Percentiles rank a stretch among this genome's conserved stretches.
Evolutionary conservation across 257 asterid species (phyloP).

Genomic region (Solanum clarkiae): DNA sequence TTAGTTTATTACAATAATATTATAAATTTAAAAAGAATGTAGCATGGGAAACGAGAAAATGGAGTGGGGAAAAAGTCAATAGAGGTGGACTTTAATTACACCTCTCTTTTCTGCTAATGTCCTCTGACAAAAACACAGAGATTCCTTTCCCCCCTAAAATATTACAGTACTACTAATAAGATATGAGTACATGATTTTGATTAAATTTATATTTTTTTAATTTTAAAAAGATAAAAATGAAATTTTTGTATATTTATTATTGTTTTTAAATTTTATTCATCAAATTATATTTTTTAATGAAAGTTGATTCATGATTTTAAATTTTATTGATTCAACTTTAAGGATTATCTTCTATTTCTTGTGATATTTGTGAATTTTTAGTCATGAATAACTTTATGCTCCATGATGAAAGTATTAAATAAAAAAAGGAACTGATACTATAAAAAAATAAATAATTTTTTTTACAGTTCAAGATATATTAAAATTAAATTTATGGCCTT

Average conservation of each 20-base stretch:
- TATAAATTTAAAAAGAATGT: background rate
- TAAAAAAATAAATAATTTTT: too few relatives aligned
- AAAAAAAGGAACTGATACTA: too few relatives aligned
- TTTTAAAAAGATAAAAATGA: background rate
- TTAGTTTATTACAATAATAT: too few relatives aligned
- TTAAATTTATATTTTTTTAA: background rate
- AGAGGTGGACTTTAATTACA: conserved; percentile 31
- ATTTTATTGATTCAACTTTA: too few relatives aligned
- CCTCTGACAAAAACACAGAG: conserved; percentile 30
- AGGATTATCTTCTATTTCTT: too few relatives aligned
- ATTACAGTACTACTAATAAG: background rate
- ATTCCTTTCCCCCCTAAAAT: conserved; percentile 27
- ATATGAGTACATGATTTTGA: background rate
- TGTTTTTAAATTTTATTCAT: background rate
- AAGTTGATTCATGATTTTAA: background rate
- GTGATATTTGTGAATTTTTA: too few relatives aligned
- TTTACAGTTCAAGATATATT: too few relatives aligned
- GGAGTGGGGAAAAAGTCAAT: conserved; percentile 17
- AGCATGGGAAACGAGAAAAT: conserved; percentile 5
- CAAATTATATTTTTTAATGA: background rate
- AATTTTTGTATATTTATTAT: background rate
- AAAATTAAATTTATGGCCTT: too few relatives aligned
- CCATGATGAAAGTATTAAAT: too few relatives aligned
- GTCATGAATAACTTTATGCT: too few relatives aligned
- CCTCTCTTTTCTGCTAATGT: conserved; percentile 22